Evolutionary conservation across 2,329 filamentous ascomycete species (phyloP).

Genomic region (Cyclaneusma minus): DNA sequence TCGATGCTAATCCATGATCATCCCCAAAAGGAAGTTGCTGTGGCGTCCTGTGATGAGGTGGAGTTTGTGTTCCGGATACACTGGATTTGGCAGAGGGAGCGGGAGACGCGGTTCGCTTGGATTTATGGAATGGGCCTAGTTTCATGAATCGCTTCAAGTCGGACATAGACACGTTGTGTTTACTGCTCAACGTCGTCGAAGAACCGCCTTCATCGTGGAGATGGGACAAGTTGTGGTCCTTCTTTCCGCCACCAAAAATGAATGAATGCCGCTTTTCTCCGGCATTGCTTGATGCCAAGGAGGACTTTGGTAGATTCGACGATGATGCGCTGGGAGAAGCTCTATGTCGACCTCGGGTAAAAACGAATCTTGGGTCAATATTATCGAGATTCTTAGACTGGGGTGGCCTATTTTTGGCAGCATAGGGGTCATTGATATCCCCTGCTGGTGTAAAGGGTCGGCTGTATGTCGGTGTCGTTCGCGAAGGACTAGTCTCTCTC

Average conservation of each 20-base stretch:
- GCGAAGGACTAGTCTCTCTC: conserved; percentile 48
- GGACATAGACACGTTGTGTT: conserved; percentile 75
- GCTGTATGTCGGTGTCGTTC: conserved; percentile 45
- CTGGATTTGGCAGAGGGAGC: conserved; percentile 33
- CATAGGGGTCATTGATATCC: conserved; percentile 73
- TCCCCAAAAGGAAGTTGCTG: conserved; percentile 79
- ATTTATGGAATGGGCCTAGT: conserved; percentile 52
- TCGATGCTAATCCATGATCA: conserved; percentile 77
- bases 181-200: conserved; percentile 29
- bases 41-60: conserved; percentile 28
- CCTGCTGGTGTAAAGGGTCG: conserved; percentile 66
- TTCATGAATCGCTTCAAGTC: conserved; percentile 96
- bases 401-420: conserved; percentile 62
- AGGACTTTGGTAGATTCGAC: conserved; percentile 29
- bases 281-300: conserved; percentile 29
- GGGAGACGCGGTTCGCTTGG: conserved; percentile 49
- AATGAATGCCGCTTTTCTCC: conserved; percentile 36
- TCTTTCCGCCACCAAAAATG: conserved; percentile 23
- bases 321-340: conserved; percentile 38
- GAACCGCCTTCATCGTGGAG: conserved; percentile 28
- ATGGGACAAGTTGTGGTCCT: conserved; percentile 26
- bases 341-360: conserved; percentile 50
- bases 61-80: conserved; percentile 31
- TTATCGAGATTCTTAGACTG: conserved; percentile 48
- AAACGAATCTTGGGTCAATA: conserved; percentile 73